Evolutionary conservation across 306 rosid species (phyloP), one percentile per base, ranked within the genome.

Genomic region (Cucurbita argyrosperma): DNA sequence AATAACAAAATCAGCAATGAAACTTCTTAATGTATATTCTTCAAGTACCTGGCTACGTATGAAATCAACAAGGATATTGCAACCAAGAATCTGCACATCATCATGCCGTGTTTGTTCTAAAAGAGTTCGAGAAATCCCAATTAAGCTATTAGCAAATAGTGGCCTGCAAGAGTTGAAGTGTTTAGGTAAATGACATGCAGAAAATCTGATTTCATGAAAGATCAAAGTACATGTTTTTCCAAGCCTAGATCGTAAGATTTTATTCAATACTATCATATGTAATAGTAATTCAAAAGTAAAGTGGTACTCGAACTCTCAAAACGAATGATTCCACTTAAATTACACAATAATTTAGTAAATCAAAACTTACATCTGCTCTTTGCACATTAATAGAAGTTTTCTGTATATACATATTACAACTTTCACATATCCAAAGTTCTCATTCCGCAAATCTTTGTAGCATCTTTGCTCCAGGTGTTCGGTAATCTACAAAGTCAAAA

Each of bases 311-410:
- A 49, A 69, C 15, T 14, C 46, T 45, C 23, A 35, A 70, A 70
- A 15, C 1, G 26, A 35, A 50, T 30, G 26, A 68, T 47, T 47
- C 53, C 42, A 49, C 15, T 70, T 50, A 49, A 50, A 70, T 50
- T 50, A 14, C 46, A 50, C 52, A 30, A 15, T 14, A 30, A 21
- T 67, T 74, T 37, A 70, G 59, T 74, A 80, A 51, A 70, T 56
- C 56, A n/a, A 82, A 67, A 90, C 98, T 93, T 86, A 94, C 98
- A 88, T 94, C 59, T 90, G 97, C 81, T 84, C 92, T 84, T 84
- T 89, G 84, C 98, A 94, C 70, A 87, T 84, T 35, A 78, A 78
- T 60, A 94, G 77, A 77, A 90, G 71, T 84, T 94, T 90, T 85
- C 83, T 80, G 78, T 94, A 89, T 42, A 90, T 80, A 79, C 88